These are phyloP conservation scores for Rhodotorula sp. DNA, from an alignment of 1,284 basidiomycete species.

Conservation along the genomic window DNA sequence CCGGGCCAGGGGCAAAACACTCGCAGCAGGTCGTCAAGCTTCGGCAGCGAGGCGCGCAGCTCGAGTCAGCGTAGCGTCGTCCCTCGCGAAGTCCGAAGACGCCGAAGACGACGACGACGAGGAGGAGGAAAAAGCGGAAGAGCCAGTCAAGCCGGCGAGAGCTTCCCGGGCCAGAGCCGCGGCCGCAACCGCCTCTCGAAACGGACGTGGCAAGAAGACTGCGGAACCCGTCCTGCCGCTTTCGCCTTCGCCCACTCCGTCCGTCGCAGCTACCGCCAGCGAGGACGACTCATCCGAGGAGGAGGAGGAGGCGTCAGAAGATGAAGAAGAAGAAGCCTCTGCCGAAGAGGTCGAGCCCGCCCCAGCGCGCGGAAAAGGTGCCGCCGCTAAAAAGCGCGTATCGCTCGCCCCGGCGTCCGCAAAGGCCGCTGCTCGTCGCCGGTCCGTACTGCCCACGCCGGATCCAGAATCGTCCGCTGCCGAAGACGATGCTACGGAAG, in stretches of 20 bases:
- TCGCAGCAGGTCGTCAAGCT: background rate
- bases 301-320: slow-evolving; percentile 15
- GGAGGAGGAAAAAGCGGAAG: slow-evolving; percentile 13
- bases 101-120: slow-evolving; percentile 23
- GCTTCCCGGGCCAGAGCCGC: background rate
- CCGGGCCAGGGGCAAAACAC: background rate
- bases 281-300: background rate
- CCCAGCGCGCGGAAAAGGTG: slow-evolving; percentile 5
- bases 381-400: slow-evolving; percentile 6
- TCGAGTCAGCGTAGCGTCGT: background rate
- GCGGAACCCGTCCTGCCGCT: slow-evolving; percentile 4
- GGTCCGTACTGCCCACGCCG: background rate
- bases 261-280: background rate
- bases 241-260: slow-evolving; percentile 5
- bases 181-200: background rate
- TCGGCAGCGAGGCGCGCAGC: background rate
- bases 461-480: slow-evolving; percentile 11
- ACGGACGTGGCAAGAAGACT: slow-evolving; percentile 14
- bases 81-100: background rate
- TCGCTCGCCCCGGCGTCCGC: slow-evolving; percentile 7
- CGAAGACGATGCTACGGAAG: background rate
- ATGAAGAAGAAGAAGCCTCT: background rate
- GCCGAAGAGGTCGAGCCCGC: slow-evolving; percentile 22
- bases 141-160: slow-evolving; percentile 11
- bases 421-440: background rate